Percentiles rank a stretch among this genome's conserved stretches.
Evolutionary conservation across 441 rosid genomes (phyloP).

Genomic region (Gossypium schwendimanii): DNA sequence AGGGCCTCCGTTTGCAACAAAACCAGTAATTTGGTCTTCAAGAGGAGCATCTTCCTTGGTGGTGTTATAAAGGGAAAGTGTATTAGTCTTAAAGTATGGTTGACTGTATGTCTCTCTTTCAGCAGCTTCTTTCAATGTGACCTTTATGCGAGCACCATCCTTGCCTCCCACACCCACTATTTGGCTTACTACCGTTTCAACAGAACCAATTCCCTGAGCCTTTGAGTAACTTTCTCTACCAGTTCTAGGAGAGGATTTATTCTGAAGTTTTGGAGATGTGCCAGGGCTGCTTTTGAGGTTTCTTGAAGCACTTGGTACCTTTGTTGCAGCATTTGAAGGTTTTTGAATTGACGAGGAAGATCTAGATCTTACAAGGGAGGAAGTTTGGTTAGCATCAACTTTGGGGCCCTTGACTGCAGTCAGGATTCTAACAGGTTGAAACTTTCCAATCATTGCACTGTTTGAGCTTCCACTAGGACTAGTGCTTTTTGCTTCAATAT

Average conservation of each 20-base stretch:
- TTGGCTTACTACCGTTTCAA: constrained; percentile 7
- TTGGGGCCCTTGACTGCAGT: constrained; percentile 22
- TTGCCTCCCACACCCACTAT: constrained; percentile 11
- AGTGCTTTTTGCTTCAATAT: constrained; percentile 26
- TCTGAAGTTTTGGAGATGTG: constrained; percentile 37
- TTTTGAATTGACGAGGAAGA: constrained; percentile 29
- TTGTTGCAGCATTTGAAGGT: constrained; percentile 33
- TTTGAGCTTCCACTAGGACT: constrained; percentile 33
- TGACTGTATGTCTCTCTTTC: constrained; percentile 7
- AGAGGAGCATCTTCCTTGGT: constrained; percentile 12
- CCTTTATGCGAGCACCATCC: constrained; percentile 9
- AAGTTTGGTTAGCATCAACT: constrained; percentile 27
- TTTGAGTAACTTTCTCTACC: constrained; percentile 31
- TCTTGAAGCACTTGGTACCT: constrained; percentile 34
- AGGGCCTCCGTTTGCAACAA: constrained; percentile 10
- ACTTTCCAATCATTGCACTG: constrained; percentile 38
- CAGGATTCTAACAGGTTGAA: constrained; percentile 36
- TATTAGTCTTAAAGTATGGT: constrained; percentile 2
- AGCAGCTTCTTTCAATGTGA: constrained; percentile 10
- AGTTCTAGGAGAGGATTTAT: constrained; percentile 32
- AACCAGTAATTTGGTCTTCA: constrained; percentile 20
- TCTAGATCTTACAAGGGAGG: constrained; percentile 19
- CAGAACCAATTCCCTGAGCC: constrained; percentile 23
- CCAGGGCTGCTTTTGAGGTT: constrained; percentile 27
- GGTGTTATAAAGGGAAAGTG: background rate